Evolutionary conservation across 371 early-diverging fungal genomes (phyloP), one percentile per base, ranked within the genome.

Genomic region (Mortierella sp.): DNA sequence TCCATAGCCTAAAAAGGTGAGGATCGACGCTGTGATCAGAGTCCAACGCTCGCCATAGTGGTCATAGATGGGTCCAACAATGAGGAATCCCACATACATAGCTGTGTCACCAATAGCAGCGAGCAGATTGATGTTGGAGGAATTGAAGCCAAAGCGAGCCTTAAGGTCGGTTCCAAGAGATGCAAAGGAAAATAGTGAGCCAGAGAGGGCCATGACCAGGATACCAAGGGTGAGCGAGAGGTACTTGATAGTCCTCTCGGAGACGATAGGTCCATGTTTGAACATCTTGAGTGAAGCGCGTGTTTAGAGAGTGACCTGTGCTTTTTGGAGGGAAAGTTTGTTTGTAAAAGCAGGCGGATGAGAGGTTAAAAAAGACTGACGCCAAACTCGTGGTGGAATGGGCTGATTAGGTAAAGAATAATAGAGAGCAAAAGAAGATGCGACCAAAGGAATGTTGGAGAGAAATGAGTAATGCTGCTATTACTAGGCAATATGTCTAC

Each of bases 1-100:
- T 20, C 81, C 81, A 20, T 80, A 80, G 18, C 81, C 81, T 11
- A 80, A 52, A 55, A 80, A 69, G 54, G 73, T 80, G 45, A 80
- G 30, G 47, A 75, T 40, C 11, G 72, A 69, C 28, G 81, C 81
- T 0, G 73, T 60, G 69, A 80, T 72, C 62, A 80, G 6, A 24
- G 81, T 80, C 75, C 75, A 75, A 45, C 81, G 81, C 52, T 80
- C 81, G 12, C 81, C 81, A 32, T 65, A 75, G 66, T 75, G 81
- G 58, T 80, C 81, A 62, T 75, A 80, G 63, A 80, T 80, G 20
- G 81, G 81, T 0, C 81, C 81, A 14, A 80, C 76, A 57, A 80
- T 75, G 24, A 80, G 64, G 70, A 80, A 80, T 12, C 81, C 81
- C 32, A 80, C 81, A 39, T 80, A 80, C 81, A 80, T 80, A 28